A percentile compares a stretch with the other conserved stretches of the same genome.
Evolutionary conservation across 2,329 filamentous ascomycete species (phyloP).

Genomic region (Venturiaceae sp.): DNA sequence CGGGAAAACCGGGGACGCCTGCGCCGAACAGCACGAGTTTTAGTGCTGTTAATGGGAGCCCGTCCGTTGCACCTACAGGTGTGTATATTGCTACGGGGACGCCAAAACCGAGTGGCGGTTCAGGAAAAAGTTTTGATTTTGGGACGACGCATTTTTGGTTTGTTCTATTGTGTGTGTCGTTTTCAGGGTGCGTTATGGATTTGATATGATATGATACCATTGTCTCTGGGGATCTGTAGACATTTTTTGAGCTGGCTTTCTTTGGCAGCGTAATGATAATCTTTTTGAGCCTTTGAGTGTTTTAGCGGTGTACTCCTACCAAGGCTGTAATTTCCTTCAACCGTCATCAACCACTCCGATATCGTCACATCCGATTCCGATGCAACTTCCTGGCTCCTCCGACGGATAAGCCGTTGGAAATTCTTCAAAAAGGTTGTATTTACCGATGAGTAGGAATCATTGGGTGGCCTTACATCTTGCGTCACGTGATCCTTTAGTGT

Average conservation of each 20-base stretch:
- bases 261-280: not conserved
- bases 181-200: not conserved
- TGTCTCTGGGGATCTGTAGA: not conserved
- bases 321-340: no score
- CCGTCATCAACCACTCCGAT: no score
- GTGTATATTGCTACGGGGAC: constrained; percentile 28
- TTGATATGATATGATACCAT: not conserved
- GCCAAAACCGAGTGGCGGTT: constrained; percentile 11
- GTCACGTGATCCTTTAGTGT: no score
- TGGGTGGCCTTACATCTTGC: no score
- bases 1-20: constrained; percentile 21
- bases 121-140: not conserved
- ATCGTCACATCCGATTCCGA: no score
- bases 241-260: not conserved
- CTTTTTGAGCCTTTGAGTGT: no score
- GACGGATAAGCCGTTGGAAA: no score
- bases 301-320: no score
- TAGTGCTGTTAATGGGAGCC: not conserved
- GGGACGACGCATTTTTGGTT: not conserved
- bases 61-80: constrained; percentile 17
- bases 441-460: no score
- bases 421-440: no score
- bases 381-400: no score
- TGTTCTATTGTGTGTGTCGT: not conserved
- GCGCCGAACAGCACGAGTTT: constrained; percentile 8